Evolutionary conservation across 208 protist species (phyloP).

Genomic region (Borovskyia barvae): DNA sequence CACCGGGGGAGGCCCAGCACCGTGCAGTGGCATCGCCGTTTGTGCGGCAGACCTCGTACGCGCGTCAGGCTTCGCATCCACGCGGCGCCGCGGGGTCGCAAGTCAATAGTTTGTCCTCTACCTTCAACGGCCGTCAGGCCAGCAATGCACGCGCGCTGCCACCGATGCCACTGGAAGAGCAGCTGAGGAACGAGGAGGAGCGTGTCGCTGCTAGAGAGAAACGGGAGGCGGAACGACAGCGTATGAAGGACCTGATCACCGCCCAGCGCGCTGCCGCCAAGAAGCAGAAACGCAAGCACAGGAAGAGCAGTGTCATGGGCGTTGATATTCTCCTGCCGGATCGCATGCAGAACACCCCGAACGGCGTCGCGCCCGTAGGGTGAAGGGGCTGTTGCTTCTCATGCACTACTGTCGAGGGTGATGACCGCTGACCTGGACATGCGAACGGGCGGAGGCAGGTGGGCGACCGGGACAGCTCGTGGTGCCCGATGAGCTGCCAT

Average conservation of each 20-base stretch:
- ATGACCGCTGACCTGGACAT: too few relatives aligned
- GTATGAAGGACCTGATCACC: conserved; percentile 75
- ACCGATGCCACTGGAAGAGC: conserved; percentile 26
- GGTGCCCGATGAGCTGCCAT: too few relatives aligned
- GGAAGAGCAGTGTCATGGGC: conserved; percentile 25
- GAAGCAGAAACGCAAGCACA: conserved; percentile 36
- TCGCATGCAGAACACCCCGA: conserved; percentile 28
- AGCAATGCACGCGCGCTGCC: conserved; percentile 38
- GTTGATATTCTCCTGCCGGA: conserved; percentile 69
- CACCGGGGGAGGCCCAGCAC: background rate
- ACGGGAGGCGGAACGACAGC: conserved; percentile 59
- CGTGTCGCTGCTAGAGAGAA: conserved; percentile 48
- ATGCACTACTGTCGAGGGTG: too few relatives aligned
- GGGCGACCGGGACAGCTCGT: too few relatives aligned
- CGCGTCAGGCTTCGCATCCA: conserved; percentile 8
- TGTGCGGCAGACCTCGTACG: conserved; percentile 8
- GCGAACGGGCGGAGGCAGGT: too few relatives aligned
- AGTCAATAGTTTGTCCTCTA: conserved; percentile 13
- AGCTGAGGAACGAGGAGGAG: conserved; percentile 33
- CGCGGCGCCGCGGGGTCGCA: background rate
- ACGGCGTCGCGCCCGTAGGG: conserved; percentile 10
- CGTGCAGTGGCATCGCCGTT: conserved; percentile 8
- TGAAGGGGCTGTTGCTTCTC: too few relatives aligned
- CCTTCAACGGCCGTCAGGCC: conserved; percentile 32
- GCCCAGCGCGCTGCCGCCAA: conserved; percentile 55